Evolutionary conservation across 306 rosid genomes (phyloP), one percentile per base, ranked within the genome.

Genomic region (Prunus padus): DNA sequence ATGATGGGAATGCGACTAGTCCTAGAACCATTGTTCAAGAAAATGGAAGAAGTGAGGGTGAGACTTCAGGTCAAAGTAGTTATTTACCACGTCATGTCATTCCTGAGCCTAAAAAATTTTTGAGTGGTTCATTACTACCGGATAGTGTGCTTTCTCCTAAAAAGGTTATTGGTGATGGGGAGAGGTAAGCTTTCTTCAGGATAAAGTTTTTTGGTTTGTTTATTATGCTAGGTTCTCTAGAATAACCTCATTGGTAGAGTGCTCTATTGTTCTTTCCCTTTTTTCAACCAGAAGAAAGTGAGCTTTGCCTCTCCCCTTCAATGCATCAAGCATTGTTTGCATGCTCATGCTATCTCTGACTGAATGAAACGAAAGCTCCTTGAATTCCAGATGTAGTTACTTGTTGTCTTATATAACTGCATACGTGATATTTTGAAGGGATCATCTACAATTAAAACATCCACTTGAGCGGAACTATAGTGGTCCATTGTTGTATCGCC

Each of bases 401-500:
- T 61, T 61, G 42, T 61, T 28, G 40, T 14, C 42, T 61, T 28
- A 28, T 14, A 47, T 47, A 11, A 11, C 52, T 47, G 16, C 4
- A 15, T 11, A 47, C 52, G 22, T 20, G 9, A 45, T 67, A 19
- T 83, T 72, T 82, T 77, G 78, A 87, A 96, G 99, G 99, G 97
- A 96, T 86, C 76, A 82, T 80, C 72, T 79, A 69, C 97, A 87
- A 78, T 42, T 88, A 65, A 96, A 87, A 76, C 78, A 75, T 77
- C 80, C 70, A 80, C 69, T 82, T 14, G 98, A 96, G 67, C 82
- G 97, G 69, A 92, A 77, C 82, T 91, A 81, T 69, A 90, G 99
- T 76, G 97, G 99, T 77, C 81, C 97, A 40, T 81, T 92, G 88
- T 79, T 85, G 76, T 83, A 89, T 85, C 87, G 95, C 71, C 94